Evolutionary conservation across 1,284 basidiomycete genomes (phyloP).

Genomic region (Irpex sp.): DNA sequence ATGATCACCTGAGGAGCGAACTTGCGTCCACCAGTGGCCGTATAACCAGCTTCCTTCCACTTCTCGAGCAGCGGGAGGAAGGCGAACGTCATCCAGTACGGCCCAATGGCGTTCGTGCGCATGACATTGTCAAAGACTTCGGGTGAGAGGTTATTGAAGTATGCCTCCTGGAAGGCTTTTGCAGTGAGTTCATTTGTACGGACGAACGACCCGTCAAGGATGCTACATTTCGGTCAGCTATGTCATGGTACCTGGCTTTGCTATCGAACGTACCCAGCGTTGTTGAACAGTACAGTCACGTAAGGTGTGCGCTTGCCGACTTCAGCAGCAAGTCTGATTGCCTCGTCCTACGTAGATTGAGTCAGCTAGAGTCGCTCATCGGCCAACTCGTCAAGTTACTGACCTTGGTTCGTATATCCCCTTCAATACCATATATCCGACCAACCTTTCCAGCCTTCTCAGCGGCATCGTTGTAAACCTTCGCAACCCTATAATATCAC

Average conservation of each 20-base stretch:
- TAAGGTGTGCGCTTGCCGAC: slow-evolving; percentile 36
- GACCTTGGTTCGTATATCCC: slow-evolving; percentile 45
- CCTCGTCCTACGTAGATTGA: slow-evolving; percentile 34
- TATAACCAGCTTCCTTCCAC: slow-evolving; percentile 31
- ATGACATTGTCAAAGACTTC: slow-evolving; percentile 36
- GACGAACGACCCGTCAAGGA: slow-evolving; percentile 2
- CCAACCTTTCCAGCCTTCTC: slow-evolving; percentile 30
- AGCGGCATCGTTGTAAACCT: slow-evolving; percentile 37
- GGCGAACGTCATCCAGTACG: slow-evolving; percentile 49
- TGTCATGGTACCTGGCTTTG: too few species aligned
- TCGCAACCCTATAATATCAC: slow-evolving; percentile 26
- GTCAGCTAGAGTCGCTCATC: not conserved
- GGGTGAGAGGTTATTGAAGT: slow-evolving; percentile 17
- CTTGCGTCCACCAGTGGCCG: slow-evolving; percentile 19
- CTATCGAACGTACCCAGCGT: slow-evolving; percentile 29
- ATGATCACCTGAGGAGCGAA: slow-evolving; percentile 49
- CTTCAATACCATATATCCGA: slow-evolving; percentile 38
- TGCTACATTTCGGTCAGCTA: not conserved
- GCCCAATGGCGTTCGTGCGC: slow-evolving; percentile 41
- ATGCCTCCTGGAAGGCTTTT: slow-evolving; percentile 11
- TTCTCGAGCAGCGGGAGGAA: slow-evolving; percentile 47
- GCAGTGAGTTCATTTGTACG: slow-evolving; percentile 7
- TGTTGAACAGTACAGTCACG: slow-evolving; percentile 40
- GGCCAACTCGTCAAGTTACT: not conserved
- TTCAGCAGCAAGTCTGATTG: slow-evolving; percentile 39